A percentile compares a stretch with the other conserved stretches of the same genome.
Conservation (phyloP, 2,329 filamentous ascomycete species). For the Rugonectria rugulosa region DNA sequence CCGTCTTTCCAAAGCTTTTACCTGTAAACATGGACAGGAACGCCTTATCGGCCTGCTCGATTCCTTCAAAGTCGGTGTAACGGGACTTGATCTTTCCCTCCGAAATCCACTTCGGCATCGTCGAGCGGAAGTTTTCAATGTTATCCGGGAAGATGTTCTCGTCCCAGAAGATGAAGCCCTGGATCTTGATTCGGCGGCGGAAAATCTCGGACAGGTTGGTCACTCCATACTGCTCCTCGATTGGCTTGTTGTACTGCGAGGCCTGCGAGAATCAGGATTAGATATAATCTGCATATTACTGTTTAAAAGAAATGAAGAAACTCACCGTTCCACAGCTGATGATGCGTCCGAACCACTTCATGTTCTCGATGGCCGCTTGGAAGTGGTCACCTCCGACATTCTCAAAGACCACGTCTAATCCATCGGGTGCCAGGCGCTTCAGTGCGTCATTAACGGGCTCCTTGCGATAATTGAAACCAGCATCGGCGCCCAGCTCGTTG, state of each 20-base stretch:
- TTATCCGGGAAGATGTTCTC: neutral
- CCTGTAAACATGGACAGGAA: neutral
- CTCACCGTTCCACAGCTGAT: conserved; percentile 1
- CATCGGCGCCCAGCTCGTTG: conserved; percentile 54
- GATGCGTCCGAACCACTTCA: conserved; percentile 10
- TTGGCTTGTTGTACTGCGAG: neutral
- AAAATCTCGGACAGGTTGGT: neutral
- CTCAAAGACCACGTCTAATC: conserved; percentile 70
- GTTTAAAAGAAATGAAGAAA: neutral
- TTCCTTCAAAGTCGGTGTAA: conserved; percentile 2
- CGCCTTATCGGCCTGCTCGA: neutral
- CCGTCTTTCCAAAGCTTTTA: neutral
- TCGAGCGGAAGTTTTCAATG: neutral
- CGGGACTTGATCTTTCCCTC: conserved; percentile 1
- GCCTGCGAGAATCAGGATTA: neutral
- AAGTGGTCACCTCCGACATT: conserved; percentile 54
- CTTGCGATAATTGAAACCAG: conserved; percentile 84
- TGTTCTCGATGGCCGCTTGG: conserved; percentile 3
- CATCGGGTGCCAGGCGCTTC: conserved; percentile 71
- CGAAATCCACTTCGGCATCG: conserved; percentile 1
- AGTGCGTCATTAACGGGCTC: conserved; percentile 74
- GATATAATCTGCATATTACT: neutral
- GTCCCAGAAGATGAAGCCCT: conserved; percentile 7
- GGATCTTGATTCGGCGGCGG: neutral
- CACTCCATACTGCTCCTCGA: neutral